These are phyloP conservation scores for Calamus simplicifolius DNA, from an alignment of 176 grass and related monocot genomes.

Conservation along the genomic window DNA sequence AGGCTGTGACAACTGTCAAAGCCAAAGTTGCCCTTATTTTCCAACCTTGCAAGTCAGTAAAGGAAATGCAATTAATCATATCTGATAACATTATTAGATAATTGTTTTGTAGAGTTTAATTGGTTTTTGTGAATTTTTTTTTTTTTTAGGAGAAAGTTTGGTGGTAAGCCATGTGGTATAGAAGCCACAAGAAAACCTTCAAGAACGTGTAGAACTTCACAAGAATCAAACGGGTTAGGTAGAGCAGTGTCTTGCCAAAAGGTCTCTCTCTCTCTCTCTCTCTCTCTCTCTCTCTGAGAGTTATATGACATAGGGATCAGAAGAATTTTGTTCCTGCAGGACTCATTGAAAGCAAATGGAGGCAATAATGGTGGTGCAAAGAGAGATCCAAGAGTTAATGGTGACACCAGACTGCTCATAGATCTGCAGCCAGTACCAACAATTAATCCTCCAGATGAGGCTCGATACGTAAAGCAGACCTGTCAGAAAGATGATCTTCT, in stretches of 20 bases:
- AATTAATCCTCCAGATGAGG: constrained; percentile 23
- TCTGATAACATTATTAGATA: no score
- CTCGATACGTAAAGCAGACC: constrained; percentile 17
- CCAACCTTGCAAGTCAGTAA: no score
- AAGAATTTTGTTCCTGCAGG: background rate
- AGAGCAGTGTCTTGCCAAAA: constrained; percentile 17
- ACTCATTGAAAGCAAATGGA: constrained; percentile 1
- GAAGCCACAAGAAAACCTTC: constrained; percentile 14
- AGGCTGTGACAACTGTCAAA: no score
- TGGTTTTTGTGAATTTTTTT: background rate
- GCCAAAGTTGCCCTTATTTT: no score
- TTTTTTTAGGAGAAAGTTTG: constrained; percentile 23
- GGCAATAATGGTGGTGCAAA: constrained; percentile 2
- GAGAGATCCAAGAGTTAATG: constrained; percentile 17
- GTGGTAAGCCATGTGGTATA: constrained; percentile 2
- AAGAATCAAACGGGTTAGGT: constrained; percentile 8
- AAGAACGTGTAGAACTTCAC: constrained; percentile 2
- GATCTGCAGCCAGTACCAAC: constrained; percentile 33
- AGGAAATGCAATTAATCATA: no score
- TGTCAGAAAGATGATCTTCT: constrained; percentile 17
- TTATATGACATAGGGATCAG: no score
- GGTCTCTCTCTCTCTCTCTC: constrained; percentile 19
- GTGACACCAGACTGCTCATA: constrained; percentile 28
- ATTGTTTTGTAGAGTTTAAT: no score
- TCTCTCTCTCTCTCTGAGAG: background rate